Base-by-base conservation (phyloP, 2,329 filamentous ascomycete species). In the Fusarium miscanthi region DNA sequence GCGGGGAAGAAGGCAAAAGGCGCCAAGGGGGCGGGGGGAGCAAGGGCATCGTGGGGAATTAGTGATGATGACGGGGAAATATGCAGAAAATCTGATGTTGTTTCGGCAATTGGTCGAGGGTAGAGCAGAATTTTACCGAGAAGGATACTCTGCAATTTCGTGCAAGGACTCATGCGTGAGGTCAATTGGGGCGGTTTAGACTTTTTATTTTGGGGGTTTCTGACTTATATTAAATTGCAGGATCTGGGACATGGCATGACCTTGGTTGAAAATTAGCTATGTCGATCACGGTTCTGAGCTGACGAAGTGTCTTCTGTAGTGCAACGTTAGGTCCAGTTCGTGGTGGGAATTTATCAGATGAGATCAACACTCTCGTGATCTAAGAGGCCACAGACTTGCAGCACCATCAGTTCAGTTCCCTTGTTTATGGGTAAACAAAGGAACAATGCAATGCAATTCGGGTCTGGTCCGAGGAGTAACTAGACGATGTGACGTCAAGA, bases 41-140 rank as follows among this genome's bases (percentile, higher is more conserved):
- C 58, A 64, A 49, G 63, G 73, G 57, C 65, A 62, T 64, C 61
- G 69, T 64, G 69, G 69, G 46, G 67, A 68, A 59, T 46, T 43
- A 25, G 35, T 64, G 46, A 48, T 69, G 49, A 60, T 13, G 49
- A 53, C 49, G 49, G 49, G 33, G 49, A 53, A 53, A 53, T 38
- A 33, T 33, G 46, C 17, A 6, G 13, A 10, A 52, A 52, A 37
- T 58, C 38, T 48, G 66, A 40, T 57, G 63, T 52, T 53, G 62
- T 43, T 46, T 73, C 38, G 65, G 59, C 52, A 70, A n/a, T 59
- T 69, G 35, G 30, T 9, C 30, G 13, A 33, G 30, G 30, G 30
- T 33, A 33, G 46, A 57, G 30, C n/a, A 42, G 27, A 14, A 31
- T 17, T 53, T 12, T 21, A n/a, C 38, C 48, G 63, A 8, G 8